A percentile compares a stretch with the other conserved stretches of the same genome.
These are phyloP conservation scores for Elaphomyces granulatus DNA, from an alignment of 495 filamentous ascomycete genomes.

Conservation along the genomic window DNA sequence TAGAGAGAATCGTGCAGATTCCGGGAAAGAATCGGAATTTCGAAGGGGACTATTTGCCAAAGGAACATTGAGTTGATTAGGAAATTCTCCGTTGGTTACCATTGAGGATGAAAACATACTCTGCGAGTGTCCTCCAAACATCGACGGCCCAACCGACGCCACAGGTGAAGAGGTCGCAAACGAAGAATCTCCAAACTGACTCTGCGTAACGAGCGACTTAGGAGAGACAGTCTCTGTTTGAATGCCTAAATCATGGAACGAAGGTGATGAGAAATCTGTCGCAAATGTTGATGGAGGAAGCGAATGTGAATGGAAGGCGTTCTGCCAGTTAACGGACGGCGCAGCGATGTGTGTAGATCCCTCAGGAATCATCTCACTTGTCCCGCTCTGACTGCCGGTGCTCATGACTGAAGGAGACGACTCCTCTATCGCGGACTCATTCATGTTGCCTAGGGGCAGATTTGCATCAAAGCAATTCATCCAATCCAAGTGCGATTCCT, in stretches of 20 bases:
- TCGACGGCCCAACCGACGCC: slow-evolving; percentile 39
- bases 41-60: slow-evolving; percentile 38
- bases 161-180: slow-evolving; percentile 50
- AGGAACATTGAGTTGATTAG: slow-evolving; percentile 39
- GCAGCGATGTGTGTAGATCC: slow-evolving; percentile 49
- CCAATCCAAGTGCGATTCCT: slow-evolving; percentile 75
- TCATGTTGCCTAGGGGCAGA: slow-evolving; percentile 51
- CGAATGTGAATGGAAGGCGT: slow-evolving; percentile 46
- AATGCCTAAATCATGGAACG: slow-evolving; percentile 30
- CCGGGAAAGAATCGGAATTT: slow-evolving; percentile 75
- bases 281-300: slow-evolving; percentile 47
- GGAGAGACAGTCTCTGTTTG: slow-evolving; percentile 33
- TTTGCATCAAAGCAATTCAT: slow-evolving; percentile 67
- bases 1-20: slow-evolving; percentile 81
- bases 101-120: slow-evolving; percentile 42
- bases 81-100: slow-evolving; percentile 42
- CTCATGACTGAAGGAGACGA: slow-evolving; percentile 94
- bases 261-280: slow-evolving; percentile 38
- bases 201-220: slow-evolving; percentile 35
- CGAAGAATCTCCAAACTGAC: slow-evolving; percentile 26
- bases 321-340: slow-evolving; percentile 48
- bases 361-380: slow-evolving; percentile 87
- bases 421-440: slow-evolving; percentile 72
- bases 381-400: slow-evolving; percentile 77
- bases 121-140: slow-evolving; percentile 37